Evolutionary conservation across 768 basidiomycete genomes (phyloP).

Genomic region (Amanita thiersii): DNA sequence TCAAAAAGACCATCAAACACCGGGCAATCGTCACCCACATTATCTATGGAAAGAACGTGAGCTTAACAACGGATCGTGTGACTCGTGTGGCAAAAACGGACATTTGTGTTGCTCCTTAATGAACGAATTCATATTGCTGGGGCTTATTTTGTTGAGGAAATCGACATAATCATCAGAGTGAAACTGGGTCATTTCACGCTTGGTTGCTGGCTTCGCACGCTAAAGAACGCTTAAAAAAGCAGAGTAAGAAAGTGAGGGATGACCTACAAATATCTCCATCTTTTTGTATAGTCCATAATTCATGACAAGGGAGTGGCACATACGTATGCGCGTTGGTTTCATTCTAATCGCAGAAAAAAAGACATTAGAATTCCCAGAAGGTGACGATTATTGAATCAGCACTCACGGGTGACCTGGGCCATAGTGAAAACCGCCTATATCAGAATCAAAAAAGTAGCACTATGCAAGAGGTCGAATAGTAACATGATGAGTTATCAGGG

Average conservation of each 20-base stretch:
- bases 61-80: conserved; percentile 1
- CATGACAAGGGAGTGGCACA: conserved; percentile 99
- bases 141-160: conserved; percentile 88
- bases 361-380: neutral
- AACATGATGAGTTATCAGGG: conserved; percentile 8
- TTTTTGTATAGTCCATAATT: conserved; percentile 99
- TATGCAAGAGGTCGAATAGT: conserved; percentile 21
- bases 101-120: conserved; percentile 96
- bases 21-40: conserved; percentile 97
- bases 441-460: conserved; percentile 99
- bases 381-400: neutral
- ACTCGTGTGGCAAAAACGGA: conserved; percentile 23
- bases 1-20: conserved; percentile 98
- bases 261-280: conserved; percentile 98
- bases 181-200: conserved; percentile 99
- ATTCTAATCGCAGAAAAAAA: conserved; percentile 42
- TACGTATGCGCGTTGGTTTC: conserved; percentile 97
- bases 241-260: neutral
- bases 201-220: conserved; percentile 99
- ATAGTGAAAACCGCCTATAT: conserved; percentile 99
- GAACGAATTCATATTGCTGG: conserved; percentile 90
- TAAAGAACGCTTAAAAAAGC: conserved; percentile 21
- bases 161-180: conserved; percentile 99
- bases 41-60: conserved; percentile 54
- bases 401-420: conserved; percentile 91